Base-by-base conservation (phyloP, 345 rosid species). In the Pistacia integerrima region DNA sequence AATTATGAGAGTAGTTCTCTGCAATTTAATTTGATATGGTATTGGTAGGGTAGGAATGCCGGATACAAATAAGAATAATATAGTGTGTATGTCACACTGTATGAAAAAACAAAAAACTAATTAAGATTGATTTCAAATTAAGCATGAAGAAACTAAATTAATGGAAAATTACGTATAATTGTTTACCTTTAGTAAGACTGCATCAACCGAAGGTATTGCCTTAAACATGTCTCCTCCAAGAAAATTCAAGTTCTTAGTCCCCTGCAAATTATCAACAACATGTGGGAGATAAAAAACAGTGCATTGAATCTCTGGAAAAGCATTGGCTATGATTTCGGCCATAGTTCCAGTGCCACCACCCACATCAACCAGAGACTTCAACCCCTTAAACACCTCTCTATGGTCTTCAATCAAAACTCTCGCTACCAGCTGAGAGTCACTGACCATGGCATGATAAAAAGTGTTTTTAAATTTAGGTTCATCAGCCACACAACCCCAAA, bases 241-340 rank as follows among this genome's bases (percentile, higher is more conserved):
- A 33, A 7, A 69, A 1, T 28, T 12, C 61, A 69, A 33, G 59
- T 54, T 69, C 11, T 30, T 38, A 18, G 69, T 17, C n/a, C 49
- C 49, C 44, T 0, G 57, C 69, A 62, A 70, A 74, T 63, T 75
- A 80, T 35, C 69, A 48, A 84, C 81, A 11, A 82, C 84, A 61
- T 80, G 84, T 44, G 87, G 89, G 41, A 84, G 78, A 55, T 84
- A 84, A 49, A 86, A 33, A 17, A 86, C 89, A 35, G 72, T 75
- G 79, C 84, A 86, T 14, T 73, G 67, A 30, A 84, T 73, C 6
- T 59, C 56, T 0, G 84, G 87, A 44, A 71, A 79, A 28, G 68
- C 80, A 14, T 56, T 72, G 25, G 83, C 74, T 7, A 66, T 44
- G 64, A 49, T 58, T 75, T 70, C 77, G 41, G 83, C 82, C 65